Evolutionary conservation across 2,329 filamentous ascomycete genomes (phyloP), one percentile per base, ranked within the genome.

Genomic region (Xylariales sp.): DNA sequence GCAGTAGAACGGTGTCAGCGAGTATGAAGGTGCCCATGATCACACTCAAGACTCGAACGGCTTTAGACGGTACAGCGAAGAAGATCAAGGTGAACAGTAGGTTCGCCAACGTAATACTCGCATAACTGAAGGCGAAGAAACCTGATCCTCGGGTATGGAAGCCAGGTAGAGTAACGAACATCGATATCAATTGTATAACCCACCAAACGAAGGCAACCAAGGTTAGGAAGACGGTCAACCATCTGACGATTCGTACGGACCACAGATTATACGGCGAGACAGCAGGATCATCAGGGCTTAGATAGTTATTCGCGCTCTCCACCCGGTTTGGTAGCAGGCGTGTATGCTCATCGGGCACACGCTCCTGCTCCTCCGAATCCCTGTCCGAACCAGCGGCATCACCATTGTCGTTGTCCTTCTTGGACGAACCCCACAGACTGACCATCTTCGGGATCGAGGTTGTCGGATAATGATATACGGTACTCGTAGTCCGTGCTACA

Each of bases 261-360:
- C 89, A 95, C 27, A 97, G 78, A 55, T 98, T 98, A 68, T 96
- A 96, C 0, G 93, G 93, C 15, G 57, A 55, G 27, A 95, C 86
- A 50, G 86, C 86, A 59, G 86, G 86, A 59, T 90, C 86, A 68
- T 89, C 84, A 10, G 86, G 85, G 54, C 84, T 85, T 41, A 90
- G 69, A 54, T 84, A 89, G 37, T 71, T 56, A n/a, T n/a, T n/a
- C 46, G 54, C 53, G 51, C 71, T 70, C 55, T 85, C 76, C 31
- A 79, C 66, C 43, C 80, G 76, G 54, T 82, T 84, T 27, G 82
- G 82, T 19, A 94, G 74, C 51, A 94, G 71, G 21, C 85, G 76
- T 3, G 76, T 80, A 48, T 75, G 73, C 55, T 81, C 76, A 49
- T 75, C 64, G 5, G 71, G 59, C 11, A 45, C 47, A 22, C 43